A percentile compares a stretch with the other conserved stretches of the same genome.
Evolutionary conservation across 257 asterid species (phyloP).

Genomic region (Salvia hispanica): DNA sequence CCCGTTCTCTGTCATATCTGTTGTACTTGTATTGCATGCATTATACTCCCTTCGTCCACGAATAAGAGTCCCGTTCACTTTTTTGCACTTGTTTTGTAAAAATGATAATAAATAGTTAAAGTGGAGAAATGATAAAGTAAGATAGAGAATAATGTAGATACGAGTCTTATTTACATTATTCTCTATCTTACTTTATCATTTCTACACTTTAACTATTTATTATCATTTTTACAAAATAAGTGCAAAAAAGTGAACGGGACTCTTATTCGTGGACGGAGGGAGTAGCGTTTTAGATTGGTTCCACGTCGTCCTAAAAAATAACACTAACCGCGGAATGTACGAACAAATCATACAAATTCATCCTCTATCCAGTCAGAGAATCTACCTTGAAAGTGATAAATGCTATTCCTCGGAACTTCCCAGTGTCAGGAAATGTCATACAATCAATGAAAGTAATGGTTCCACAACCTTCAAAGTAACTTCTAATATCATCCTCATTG

Average conservation of each 20-base stretch:
- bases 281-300: constrained; percentile 2
- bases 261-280: no score
- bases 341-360: constrained; percentile 3
- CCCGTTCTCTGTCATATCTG: not conserved
- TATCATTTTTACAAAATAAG: no score
- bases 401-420: constrained; percentile 98
- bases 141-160: no score
- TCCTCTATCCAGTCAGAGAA: constrained; percentile 25
- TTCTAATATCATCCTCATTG: constrained; percentile 88
- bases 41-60: no score
- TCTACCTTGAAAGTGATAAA: constrained; percentile 83
- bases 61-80: no score
- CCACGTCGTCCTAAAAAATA: constrained; percentile 13
- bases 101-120: no score
- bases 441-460: constrained; percentile 80
- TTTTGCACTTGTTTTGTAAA: no score
- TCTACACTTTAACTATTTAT: no score
- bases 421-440: constrained; percentile 83
- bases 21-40: not conserved
- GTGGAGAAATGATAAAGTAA: no score
- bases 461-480: constrained; percentile 94
- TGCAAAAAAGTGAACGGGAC: no score
- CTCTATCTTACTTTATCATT: no score
- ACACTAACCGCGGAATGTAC: constrained; percentile 7
- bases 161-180: no score